These are phyloP conservation scores for Verbena officinalis DNA, from an alignment of 257 asterid genomes.

Conservation along the genomic window DNA sequence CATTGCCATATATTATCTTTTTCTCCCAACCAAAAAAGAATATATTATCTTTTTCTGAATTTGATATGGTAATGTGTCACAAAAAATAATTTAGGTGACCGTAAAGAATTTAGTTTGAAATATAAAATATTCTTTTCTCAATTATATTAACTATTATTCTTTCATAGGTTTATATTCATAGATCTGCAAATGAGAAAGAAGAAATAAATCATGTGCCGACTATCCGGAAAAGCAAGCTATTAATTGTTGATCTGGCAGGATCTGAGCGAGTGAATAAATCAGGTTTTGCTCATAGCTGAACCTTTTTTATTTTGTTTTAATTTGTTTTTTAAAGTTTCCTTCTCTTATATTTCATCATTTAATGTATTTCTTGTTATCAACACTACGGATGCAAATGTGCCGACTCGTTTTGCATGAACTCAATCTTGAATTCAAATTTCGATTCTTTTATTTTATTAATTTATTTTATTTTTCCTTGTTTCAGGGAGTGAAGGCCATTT, in stretches of 20 bases:
- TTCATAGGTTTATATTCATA: slow-evolving; percentile 64
- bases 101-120: no score
- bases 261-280: slow-evolving; percentile 87
- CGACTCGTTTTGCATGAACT: not conserved
- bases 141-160: slow-evolving; percentile 17
- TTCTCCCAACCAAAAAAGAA: no score
- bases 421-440: not conserved
- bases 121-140: not conserved
- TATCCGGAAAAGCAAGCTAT: slow-evolving; percentile 82
- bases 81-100: no score
- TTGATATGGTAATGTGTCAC: no score
- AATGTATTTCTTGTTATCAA: not conserved
- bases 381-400: not conserved
- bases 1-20: no score
- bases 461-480: slow-evolving; percentile 29
- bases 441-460: slow-evolving; percentile 2
- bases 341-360: slow-evolving; percentile 15
- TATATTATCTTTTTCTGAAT: no score
- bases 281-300: slow-evolving; percentile 48
- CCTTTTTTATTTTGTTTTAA: no score
- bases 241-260: slow-evolving; percentile 96
- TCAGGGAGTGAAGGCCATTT: slow-evolving; percentile 91
- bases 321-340: slow-evolving; percentile 6
- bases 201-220: slow-evolving; percentile 51
- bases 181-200: slow-evolving; percentile 55